phyloP scores from a whole-genome alignment of 768 basidiomycete genomes.

The Rhizopogon roseolus region DNA sequence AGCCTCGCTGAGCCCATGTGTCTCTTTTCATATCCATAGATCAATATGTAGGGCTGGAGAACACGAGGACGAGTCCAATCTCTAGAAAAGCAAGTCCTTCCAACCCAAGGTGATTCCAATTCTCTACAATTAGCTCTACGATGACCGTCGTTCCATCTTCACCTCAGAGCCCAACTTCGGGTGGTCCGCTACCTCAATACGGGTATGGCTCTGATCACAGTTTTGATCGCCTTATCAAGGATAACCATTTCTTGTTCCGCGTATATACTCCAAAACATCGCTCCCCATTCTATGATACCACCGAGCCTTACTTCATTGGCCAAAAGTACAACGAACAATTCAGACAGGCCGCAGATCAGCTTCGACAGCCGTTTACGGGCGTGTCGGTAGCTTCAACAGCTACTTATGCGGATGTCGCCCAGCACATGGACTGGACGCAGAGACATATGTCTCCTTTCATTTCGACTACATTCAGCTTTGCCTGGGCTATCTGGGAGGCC shows the following conservation, averaged over 20 bases:
- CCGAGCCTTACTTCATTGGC: slow-evolving; percentile 65
- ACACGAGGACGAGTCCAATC: slow-evolving; percentile 22
- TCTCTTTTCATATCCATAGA: slow-evolving; percentile 11
- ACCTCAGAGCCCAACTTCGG: slow-evolving; percentile 16
- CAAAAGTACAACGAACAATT: slow-evolving; percentile 52
- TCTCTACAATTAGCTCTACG: slow-evolving; percentile 11
- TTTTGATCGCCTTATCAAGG: slow-evolving; percentile 55
- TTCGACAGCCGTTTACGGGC: slow-evolving; percentile 25
- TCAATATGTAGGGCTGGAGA: slow-evolving; percentile 23
- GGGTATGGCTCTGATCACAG: slow-evolving; percentile 63
- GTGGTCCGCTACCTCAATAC: slow-evolving; percentile 55
- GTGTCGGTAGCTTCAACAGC: slow-evolving; percentile 21
- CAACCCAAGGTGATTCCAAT: slow-evolving; percentile 5
- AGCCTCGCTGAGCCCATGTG: slow-evolving; percentile 22
- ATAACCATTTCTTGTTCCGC: slow-evolving; percentile 75
- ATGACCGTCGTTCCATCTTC: slow-evolving; percentile 18
- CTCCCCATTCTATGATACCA: slow-evolving; percentile 46
- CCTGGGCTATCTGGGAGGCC: slow-evolving; percentile 82
- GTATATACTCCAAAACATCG: slow-evolving; percentile 70
- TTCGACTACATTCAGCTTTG: slow-evolving; percentile 76
- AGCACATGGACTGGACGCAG: slow-evolving; percentile 79
- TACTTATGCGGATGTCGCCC: slow-evolving; percentile 59
- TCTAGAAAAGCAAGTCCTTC: slow-evolving; percentile 23
- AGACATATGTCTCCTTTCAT: slow-evolving; percentile 64
- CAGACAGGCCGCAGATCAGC: slow-evolving; percentile 33